These are phyloP conservation scores for Stygiomarasmius scandens DNA, from an alignment of 1,284 basidiomycete species.

Conservation along the genomic window DNA sequence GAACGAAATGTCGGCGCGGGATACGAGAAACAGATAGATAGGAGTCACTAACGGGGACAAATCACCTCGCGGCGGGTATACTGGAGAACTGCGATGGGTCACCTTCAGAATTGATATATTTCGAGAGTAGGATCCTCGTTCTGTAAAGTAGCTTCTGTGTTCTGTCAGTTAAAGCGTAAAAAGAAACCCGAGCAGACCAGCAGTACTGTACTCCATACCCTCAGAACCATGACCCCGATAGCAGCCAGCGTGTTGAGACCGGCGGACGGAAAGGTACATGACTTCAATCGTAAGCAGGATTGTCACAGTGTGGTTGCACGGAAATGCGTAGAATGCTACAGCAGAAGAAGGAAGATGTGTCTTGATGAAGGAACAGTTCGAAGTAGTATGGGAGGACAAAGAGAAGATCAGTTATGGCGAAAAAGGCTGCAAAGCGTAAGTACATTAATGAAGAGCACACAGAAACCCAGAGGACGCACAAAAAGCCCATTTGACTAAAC, in stretches of 20 bases:
- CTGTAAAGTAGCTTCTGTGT: slow-evolving; percentile 61
- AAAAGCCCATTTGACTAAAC: slow-evolving; percentile 62
- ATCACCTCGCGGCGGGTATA: slow-evolving; percentile 79
- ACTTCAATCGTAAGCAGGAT: slow-evolving; percentile 89
- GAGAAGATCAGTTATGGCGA: slow-evolving; percentile 82
- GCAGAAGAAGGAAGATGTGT: slow-evolving; percentile 86
- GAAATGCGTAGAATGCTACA: slow-evolving; percentile 87
- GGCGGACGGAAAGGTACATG: slow-evolving; percentile 86
- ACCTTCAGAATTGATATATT: slow-evolving; percentile 80
- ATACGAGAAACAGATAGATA: background rate
- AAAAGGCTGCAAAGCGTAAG: slow-evolving; percentile 68
- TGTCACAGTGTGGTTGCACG: slow-evolving; percentile 78
- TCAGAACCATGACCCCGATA: slow-evolving; percentile 79
- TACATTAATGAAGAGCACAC: background rate
- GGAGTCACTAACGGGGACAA: slow-evolving; percentile 30
- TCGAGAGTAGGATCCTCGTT: slow-evolving; percentile 79
- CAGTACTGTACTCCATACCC: slow-evolving; percentile 86
- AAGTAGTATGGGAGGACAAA: slow-evolving; percentile 88
- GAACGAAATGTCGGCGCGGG: slow-evolving; percentile 48
- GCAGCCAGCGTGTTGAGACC: slow-evolving; percentile 88
- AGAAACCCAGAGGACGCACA: slow-evolving; percentile 48
- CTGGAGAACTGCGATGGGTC: slow-evolving; percentile 69
- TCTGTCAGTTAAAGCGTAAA: no score
- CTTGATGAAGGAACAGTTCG: slow-evolving; percentile 80
- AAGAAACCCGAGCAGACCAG: slow-evolving; percentile 37